A percentile compares a stretch with the other conserved stretches of the same genome.
phyloP scores from a whole-genome alignment of 2,329 filamentous ascomycete species.

The Botryotinia calthae region DNA sequence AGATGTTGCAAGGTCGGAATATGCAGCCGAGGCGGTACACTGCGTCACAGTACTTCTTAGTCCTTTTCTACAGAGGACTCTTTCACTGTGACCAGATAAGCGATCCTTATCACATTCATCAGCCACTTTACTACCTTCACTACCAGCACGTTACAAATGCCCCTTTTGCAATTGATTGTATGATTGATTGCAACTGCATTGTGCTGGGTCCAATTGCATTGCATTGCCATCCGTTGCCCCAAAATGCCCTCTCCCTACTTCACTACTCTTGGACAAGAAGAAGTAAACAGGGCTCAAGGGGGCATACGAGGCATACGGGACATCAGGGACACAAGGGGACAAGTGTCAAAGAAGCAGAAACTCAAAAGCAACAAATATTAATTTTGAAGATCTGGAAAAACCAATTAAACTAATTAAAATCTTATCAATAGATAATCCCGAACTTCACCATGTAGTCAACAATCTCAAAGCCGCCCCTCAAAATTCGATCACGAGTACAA shows the following conservation, averaged over 20 bases:
- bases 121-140: neutral
- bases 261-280: neutral
- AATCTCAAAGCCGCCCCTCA: slow-evolving; percentile 6
- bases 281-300: neutral
- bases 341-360: neutral
- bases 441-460: slow-evolving; percentile 14
- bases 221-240: neutral
- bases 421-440: neutral
- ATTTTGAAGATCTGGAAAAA: neutral
- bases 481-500: slow-evolving; percentile 16
- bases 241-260: neutral
- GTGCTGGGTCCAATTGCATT: neutral
- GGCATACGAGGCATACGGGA: neutral
- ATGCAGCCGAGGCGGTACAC: slow-evolving; percentile 12
- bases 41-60: slow-evolving; percentile 6
- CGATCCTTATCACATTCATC: slow-evolving; percentile 11
- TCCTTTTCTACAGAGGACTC: neutral
- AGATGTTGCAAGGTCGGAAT: slow-evolving; percentile 4
- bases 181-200: neutral
- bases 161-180: neutral
- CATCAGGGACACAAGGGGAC: neutral
- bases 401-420: slow-evolving; percentile 11
- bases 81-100: slow-evolving; percentile 13
- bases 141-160: neutral
- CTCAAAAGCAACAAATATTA: neutral